Base-by-base conservation (phyloP, 257 asterid species). In the Leptodermis oblonga region DNA sequence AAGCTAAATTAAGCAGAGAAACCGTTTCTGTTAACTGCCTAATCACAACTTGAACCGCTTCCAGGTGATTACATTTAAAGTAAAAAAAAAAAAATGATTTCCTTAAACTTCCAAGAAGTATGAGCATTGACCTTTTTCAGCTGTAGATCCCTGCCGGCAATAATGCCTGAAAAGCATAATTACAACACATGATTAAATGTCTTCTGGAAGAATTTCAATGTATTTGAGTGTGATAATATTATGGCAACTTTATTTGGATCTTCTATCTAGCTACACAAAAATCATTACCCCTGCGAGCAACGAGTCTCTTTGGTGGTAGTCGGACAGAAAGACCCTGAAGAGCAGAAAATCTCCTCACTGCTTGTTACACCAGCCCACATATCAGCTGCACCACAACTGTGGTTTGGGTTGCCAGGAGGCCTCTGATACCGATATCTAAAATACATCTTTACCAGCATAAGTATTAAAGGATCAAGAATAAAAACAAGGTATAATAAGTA, bases 321-420 rank as follows among this genome's bases (percentile, higher is more conserved):
- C 54, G 99, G 99, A 78, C 99, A 91, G 67, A 80, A 94, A 53
- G 90, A 86, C 78, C 99, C 97, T 13, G 97, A 92, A 70, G 95
- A 78, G 80, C 97, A 94, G 80, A 94, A 94, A 58, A 94, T 77
- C 78, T 85, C 91, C 62, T 78, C 91, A 37, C 92, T 86, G 49
- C 86, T 84, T 66, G 75, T 41, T 45, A 82, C 91, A 76, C 92
- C 86, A 0, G 95, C 96, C 99, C 99, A 93, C 63, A 73, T 67
- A 77, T 89, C 97, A 39, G 99, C 99, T 78, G 90, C 97, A 77
- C 99, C 97, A 31, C 97, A 94, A 37, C 87, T 62, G 81, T 89
- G 99, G 70, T 91, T 89, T 79, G 77, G 31, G 77, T 79, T 82
- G 52, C 99, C 97, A 74, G 96, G 88, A 58, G 99, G 97, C 65